Evolutionary conservation across 371 early-diverging fungal genomes (phyloP), one percentile per base, ranked within the genome.

Genomic region (Rhizopus arrhizus): DNA sequence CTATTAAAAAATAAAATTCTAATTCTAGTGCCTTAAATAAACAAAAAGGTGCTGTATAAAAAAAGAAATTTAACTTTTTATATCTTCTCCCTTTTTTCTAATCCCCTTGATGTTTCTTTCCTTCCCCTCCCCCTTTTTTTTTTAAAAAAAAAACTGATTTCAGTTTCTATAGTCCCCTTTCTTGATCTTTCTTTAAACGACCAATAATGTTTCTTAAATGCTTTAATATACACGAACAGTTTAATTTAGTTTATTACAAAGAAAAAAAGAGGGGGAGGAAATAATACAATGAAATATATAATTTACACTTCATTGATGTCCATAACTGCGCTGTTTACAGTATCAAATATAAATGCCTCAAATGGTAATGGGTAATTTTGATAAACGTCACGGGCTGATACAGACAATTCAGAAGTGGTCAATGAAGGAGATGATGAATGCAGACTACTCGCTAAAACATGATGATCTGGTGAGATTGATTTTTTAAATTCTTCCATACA

Each of bases 281-380:
- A 51, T 51, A 34, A 36, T n/a, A 33, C 8, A 28, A 35, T 9
- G 34, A 29, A 51, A 51, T 2, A 35, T 28, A 16, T 35, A 31
- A 9, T 31, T 31, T 51, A 51, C 8, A 35, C 33, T 34, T 36
- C n/a, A 7, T 6, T 16, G 34, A 51, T n/a, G 29, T 22, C 48
- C 10, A 13, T 46, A 5, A 59, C 41, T 13, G 60, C 22, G 0
- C 45, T 48, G 5, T 45, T 35, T 8, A 68, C 47, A 2, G 62
- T 12, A 52, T 68, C 68, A 59, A 42, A 63, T 5, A 59, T 9
- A 5, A 68, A 33, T 13, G 68, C 68, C 29, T 56, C 56, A 13
- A 41, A 50, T 2, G 68, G 68, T 33, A 68, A 35, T 5, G 68
- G 63, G 15, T 56, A 68, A 7, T 56, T 58, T 41, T 61, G 46